These are phyloP conservation scores for Erodium maritimum DNA, from an alignment of 345 rosid species.

Conservation along the genomic window DNA sequence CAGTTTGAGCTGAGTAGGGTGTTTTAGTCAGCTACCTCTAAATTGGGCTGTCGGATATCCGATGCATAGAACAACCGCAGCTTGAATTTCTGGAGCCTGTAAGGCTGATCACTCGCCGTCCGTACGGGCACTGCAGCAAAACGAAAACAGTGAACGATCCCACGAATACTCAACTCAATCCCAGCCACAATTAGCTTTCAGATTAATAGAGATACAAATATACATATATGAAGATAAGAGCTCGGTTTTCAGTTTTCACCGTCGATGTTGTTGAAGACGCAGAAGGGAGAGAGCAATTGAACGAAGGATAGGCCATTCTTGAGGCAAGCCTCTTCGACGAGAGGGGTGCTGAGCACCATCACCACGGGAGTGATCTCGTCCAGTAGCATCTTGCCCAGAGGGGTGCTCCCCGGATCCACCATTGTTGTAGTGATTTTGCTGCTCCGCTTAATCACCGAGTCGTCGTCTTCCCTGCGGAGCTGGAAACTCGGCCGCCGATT, in stretches of 20 bases:
- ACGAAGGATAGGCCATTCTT: conserved; percentile 73
- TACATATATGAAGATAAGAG: background rate
- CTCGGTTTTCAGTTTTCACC: conserved; percentile 22
- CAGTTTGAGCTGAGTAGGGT: background rate
- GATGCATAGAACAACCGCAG: conserved; percentile 69
- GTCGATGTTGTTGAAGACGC: conserved; percentile 71
- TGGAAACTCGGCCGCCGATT: too few relatives aligned
- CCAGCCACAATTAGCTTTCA: background rate
- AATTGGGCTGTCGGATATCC: conserved; percentile 66
- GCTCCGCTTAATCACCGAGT: too few relatives aligned
- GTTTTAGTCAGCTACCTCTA: conserved; percentile 35
- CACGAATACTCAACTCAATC: background rate
- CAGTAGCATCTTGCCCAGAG: conserved; percentile 74
- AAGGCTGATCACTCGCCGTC: conserved; percentile 90
- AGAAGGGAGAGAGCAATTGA: conserved; percentile 74
- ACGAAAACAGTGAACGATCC: conserved; percentile 1
- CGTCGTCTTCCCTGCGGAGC: too few relatives aligned
- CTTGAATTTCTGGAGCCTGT: conserved; percentile 79
- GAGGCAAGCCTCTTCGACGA: conserved; percentile 71
- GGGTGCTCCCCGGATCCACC: conserved; percentile 63
- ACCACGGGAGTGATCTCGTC: conserved; percentile 91
- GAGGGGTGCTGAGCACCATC: conserved; percentile 80
- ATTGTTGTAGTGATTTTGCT: too few relatives aligned
- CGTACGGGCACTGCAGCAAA: conserved; percentile 74
- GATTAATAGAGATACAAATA: background rate